Evolutionary conservation across 2,329 filamentous ascomycete genomes (phyloP), one percentile per base, ranked within the genome.

Genomic region (Pseudocercospora ulei): DNA sequence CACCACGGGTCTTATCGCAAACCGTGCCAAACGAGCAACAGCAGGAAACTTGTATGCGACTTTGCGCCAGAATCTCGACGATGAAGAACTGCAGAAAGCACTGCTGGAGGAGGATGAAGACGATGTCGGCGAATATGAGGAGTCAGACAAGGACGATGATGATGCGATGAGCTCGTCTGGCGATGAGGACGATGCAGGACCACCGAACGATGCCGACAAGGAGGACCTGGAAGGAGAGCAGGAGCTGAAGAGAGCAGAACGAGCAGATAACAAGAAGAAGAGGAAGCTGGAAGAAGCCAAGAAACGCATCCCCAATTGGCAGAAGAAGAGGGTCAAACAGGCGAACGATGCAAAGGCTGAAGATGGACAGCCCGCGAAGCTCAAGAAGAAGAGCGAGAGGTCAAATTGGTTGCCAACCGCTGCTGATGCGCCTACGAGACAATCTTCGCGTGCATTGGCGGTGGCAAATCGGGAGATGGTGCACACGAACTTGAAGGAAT

Each of bases 121-220:
- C 35, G 63, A 64, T 16, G 54, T 58, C 29, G 55, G 62, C 30
- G 62, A 64, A 31, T 63, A 62, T 33, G 62, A 65, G 33, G 62
- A 63, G 5, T 58, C 56, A 5, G 57, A 61, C 23, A 47, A 49
- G 48, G 69, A 69, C 3, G 71, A 74, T 29, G 68, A 73, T 41
- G 88, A 95, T 57, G 78, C 83, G 50, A 80, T 95, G 67, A 85
- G 92, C 8, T 92, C 84, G 0, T 83, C 78, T 0, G 82, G 84
- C 48, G 81, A 86, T 30, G 84, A 90, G 33, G 84, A 92, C 44
- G 77, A 61, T 68, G 76, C 35, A 69, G 80, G 42, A 62, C 65
- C 23, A 64, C 62, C 38, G 59, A 57, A 37, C 56, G 59, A 52
- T 19, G 59, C 53, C 13, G 64, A 58, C 5, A 62, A 70, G 12